phyloP scores from a whole-genome alignment of 2,329 filamentous ascomycete species.

The Pseudogymnoascus sp. region DNA sequence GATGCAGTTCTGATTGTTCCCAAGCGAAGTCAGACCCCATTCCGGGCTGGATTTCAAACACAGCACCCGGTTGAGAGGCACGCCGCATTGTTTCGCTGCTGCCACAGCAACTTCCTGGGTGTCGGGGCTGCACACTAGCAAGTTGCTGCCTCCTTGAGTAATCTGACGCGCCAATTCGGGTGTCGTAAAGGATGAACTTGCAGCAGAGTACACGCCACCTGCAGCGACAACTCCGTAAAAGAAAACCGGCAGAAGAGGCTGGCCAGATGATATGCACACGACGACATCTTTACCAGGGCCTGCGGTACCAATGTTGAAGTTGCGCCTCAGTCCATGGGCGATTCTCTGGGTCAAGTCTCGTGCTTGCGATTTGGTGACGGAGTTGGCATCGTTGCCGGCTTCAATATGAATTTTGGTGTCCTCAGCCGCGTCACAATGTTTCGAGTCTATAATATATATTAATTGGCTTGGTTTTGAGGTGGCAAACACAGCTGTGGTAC shows the following conservation, averaged over 20 bases:
- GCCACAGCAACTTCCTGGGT: constrained; percentile 51
- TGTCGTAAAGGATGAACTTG: constrained; percentile 60
- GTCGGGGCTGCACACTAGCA: constrained; percentile 57
- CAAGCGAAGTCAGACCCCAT: constrained; percentile 52
- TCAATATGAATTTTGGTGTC: constrained; percentile 48
- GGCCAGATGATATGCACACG: constrained; percentile 48
- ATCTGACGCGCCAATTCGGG: constrained; percentile 70
- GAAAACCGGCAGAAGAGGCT: constrained; percentile 51
- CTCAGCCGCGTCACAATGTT: constrained; percentile 30
- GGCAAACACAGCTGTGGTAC: neutral
- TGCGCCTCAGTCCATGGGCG: constrained; percentile 46
- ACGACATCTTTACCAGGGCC: constrained; percentile 45
- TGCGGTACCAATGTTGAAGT: constrained; percentile 41
- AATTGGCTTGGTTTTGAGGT: neutral
- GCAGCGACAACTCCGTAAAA: constrained; percentile 70
- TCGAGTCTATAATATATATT: constrained; percentile 27
- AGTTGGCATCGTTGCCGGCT: constrained; percentile 44
- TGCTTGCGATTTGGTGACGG: constrained; percentile 43
- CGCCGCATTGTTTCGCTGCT: constrained; percentile 42
- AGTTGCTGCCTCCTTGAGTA: constrained; percentile 54
- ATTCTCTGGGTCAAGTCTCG: constrained; percentile 41
- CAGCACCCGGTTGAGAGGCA: constrained; percentile 50
- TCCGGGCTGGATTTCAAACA: constrained; percentile 47
- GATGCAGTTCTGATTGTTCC: constrained; percentile 43
- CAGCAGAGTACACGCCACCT: constrained; percentile 68